phyloP scores from a whole-genome alignment of 495 filamentous ascomycete species.

The Usnea hakonensis region DNA sequence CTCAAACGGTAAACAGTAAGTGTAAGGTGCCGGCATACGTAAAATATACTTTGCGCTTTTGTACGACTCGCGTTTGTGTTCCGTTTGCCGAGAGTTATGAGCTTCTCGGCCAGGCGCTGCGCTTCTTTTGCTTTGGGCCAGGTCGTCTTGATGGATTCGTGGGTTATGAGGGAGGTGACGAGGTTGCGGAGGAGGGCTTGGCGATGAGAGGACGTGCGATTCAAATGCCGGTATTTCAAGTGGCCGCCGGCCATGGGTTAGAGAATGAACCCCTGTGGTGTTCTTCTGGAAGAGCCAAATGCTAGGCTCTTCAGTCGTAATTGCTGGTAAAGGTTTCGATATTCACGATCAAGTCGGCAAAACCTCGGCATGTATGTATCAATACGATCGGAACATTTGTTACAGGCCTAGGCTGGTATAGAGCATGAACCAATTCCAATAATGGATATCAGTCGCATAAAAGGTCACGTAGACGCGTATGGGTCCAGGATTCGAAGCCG shows the following conservation, averaged over 20 bases:
- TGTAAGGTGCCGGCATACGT: slow-evolving; percentile 47
- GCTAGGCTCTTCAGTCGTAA: neutral
- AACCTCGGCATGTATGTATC: neutral
- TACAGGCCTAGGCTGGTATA: too few relatives aligned
- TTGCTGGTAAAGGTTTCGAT: too few relatives aligned
- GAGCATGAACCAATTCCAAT: too few relatives aligned
- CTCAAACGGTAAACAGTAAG: neutral
- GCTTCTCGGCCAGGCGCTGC: slow-evolving; percentile 82
- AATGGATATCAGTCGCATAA: slow-evolving; percentile 6
- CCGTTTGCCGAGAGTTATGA: slow-evolving; percentile 87
- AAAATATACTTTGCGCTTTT: slow-evolving; percentile 68
- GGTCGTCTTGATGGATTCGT: slow-evolving; percentile 90
- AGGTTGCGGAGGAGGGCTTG: slow-evolving; percentile 92
- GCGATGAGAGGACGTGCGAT: slow-evolving; percentile 75
- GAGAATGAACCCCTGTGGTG: neutral
- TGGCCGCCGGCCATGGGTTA: slow-evolving; percentile 70
- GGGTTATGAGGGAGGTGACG: slow-evolving; percentile 86
- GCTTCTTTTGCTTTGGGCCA: slow-evolving; percentile 97
- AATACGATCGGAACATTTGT: too few relatives aligned
- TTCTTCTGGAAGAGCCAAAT: neutral
- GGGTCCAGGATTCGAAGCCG: neutral
- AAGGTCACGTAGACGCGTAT: neutral
- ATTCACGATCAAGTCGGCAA: neutral
- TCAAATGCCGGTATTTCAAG: slow-evolving; percentile 78
- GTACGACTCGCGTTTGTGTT: slow-evolving; percentile 68